These are phyloP conservation scores for Candida yuanshanica DNA, from an alignment of 805 yeast species.

Conservation along the genomic window DNA sequence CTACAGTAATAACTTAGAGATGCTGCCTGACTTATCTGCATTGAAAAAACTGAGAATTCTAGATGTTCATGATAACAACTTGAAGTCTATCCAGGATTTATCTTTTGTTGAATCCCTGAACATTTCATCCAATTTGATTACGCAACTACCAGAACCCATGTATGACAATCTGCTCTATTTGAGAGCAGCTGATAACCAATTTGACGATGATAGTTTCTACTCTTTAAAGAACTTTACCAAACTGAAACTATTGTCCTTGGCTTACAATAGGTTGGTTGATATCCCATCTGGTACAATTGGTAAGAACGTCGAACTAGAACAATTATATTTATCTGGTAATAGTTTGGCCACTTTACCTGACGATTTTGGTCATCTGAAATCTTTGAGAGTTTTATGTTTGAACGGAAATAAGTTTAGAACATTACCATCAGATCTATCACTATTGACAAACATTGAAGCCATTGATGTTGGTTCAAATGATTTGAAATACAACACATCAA, in stretches of 20 bases:
- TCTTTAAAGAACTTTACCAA: conserved; percentile 53
- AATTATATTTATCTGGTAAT: conserved; percentile 79
- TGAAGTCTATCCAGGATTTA: conserved; percentile 54
- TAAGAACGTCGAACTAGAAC: conserved; percentile 50
- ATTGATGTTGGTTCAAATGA: conserved; percentile 90
- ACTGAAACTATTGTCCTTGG: conserved; percentile 60
- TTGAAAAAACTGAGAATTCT: conserved; percentile 55
- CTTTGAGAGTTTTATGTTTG: conserved; percentile 56
- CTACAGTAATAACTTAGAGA: conserved; percentile 67
- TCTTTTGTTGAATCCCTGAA: conserved; percentile 45
- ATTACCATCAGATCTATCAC: conserved; percentile 82
- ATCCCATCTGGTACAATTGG: conserved; percentile 69
- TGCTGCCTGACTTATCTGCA: conserved; percentile 61
- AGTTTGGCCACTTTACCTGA: conserved; percentile 72
- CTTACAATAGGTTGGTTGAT: conserved; percentile 81
- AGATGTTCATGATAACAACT: conserved; percentile 81
- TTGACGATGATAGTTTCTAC: conserved; percentile 72
- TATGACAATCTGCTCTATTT: conserved; percentile 43
- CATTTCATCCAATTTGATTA: conserved; percentile 60
- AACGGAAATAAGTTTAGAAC: conserved; percentile 85
- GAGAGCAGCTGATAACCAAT: conserved; percentile 75
- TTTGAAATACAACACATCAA: conserved; percentile 85
- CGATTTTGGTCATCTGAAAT: conserved; percentile 62
- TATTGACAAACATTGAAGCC: conserved; percentile 53
- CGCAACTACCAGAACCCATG: conserved; percentile 34